These are phyloP conservation scores for Cytospora piceae DNA, from an alignment of 2,329 filamentous ascomycete genomes.

Conservation along the genomic window DNA sequence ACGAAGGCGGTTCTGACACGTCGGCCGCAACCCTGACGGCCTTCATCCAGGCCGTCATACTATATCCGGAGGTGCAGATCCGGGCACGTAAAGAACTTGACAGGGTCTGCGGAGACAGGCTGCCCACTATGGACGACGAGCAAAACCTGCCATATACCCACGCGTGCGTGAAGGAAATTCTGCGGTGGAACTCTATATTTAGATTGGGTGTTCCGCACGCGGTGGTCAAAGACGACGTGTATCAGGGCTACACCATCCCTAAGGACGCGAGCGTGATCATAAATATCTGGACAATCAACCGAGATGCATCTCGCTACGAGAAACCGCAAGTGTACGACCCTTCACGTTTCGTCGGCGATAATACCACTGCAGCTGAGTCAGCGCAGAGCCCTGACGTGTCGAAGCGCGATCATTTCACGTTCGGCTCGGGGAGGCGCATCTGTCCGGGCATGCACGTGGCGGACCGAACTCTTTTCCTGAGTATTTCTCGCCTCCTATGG, in stretches of 20 bases:
- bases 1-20: slow-evolving; percentile 50
- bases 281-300: slow-evolving; percentile 51
- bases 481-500: slow-evolving; percentile 2
- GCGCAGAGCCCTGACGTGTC: slow-evolving; percentile 34
- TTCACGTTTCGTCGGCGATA: slow-evolving; percentile 39
- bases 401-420: slow-evolving; percentile 46
- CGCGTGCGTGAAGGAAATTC: slow-evolving; percentile 46
- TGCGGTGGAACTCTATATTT: slow-evolving; percentile 49
- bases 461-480: slow-evolving; percentile 44
- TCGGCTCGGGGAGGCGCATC: slow-evolving; percentile 48
- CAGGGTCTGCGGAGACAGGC: slow-evolving; percentile 44
- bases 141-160: slow-evolving; percentile 47
- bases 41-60: slow-evolving; percentile 52
- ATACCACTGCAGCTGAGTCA: slow-evolving; percentile 31
- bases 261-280: slow-evolving; percentile 47
- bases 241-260: slow-evolving; percentile 51
- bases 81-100: slow-evolving; percentile 47
- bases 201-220: slow-evolving; percentile 48
- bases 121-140: slow-evolving; percentile 45
- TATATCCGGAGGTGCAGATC: slow-evolving; percentile 46
- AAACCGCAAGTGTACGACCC: slow-evolving; percentile 50
- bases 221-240: slow-evolving; percentile 46
- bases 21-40: slow-evolving; percentile 45
- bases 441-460: slow-evolving; percentile 52
- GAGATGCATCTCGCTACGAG: slow-evolving; percentile 46